Evolutionary conservation across 441 rosid genomes (phyloP).

Genomic region (Populus hybrid): DNA sequence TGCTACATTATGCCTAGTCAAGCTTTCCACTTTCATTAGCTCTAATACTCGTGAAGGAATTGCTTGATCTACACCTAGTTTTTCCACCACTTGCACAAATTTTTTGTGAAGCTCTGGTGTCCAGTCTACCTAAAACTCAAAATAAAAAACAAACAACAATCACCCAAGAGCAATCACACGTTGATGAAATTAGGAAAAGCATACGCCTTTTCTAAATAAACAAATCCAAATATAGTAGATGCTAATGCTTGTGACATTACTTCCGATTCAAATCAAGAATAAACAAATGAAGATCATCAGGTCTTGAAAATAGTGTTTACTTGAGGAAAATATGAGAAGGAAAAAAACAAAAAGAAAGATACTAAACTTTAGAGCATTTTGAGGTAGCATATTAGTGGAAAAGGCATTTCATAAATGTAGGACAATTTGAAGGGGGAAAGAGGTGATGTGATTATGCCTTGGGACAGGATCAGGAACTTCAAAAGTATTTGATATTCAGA

Average conservation of each 20-base stretch:
- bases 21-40: constrained; percentile 84
- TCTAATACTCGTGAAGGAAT: constrained; percentile 97
- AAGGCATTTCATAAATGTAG: constrained; percentile 2
- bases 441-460: neutral
- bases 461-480: neutral
- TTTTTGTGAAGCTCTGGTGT: constrained; percentile 87
- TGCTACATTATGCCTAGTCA: constrained; percentile 95
- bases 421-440: neutral
- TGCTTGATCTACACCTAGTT: constrained; percentile 86
- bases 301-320: no score
- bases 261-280: neutral
- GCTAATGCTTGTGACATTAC: neutral
- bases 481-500: neutral
- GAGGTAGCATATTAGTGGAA: neutral
- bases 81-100: constrained; percentile 88
- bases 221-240: neutral
- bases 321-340: neutral
- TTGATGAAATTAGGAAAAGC: constrained; percentile 1
- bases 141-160: constrained; percentile 3
- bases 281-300: neutral
- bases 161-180: neutral
- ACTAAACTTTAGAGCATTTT: neutral
- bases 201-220: neutral
- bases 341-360: neutral
- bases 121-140: constrained; percentile 81